Conservation (phyloP, 306 rosid genomes). For the Dryas alaskensis region DNA sequence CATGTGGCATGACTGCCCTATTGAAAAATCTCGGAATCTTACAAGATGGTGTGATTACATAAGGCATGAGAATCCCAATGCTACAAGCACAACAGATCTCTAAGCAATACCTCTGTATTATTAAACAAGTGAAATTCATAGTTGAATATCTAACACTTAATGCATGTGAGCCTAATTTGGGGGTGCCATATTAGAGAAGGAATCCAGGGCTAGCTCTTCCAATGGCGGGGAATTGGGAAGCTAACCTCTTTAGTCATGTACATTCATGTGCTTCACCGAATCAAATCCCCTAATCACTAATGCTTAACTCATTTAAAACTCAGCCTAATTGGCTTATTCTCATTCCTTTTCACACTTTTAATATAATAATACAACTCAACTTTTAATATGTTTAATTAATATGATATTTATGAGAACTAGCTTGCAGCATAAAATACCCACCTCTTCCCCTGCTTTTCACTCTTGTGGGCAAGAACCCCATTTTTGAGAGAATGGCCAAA, state of each 20-base stretch:
- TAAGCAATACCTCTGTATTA: no score
- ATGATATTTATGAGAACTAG: background rate
- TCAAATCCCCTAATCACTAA: background rate
- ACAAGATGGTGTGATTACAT: no score
- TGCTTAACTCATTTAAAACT: background rate
- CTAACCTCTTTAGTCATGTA: background rate
- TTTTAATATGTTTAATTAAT: background rate
- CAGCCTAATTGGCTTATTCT: slow-evolving; percentile 6
- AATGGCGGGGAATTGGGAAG: slow-evolving; percentile 23
- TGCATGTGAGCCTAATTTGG: background rate
- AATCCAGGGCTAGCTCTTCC: slow-evolving; percentile 7
- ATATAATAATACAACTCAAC: background rate
- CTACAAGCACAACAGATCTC: no score
- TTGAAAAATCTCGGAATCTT: no score
- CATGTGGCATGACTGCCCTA: no score
- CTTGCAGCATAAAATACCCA: slow-evolving; percentile 10
- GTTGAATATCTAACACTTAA: background rate
- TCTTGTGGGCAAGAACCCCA: background rate
- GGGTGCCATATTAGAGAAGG: background rate
- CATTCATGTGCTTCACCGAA: slow-evolving; percentile 15
- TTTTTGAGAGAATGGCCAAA: slow-evolving; percentile 37
- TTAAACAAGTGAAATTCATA: background rate
- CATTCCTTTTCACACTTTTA: no score
- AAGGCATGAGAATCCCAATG: no score
- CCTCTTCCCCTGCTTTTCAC: slow-evolving; percentile 1